phyloP scores from a whole-genome alignment of 2,329 filamentous ascomycete genomes.

The Aschersonia sp. region DNA sequence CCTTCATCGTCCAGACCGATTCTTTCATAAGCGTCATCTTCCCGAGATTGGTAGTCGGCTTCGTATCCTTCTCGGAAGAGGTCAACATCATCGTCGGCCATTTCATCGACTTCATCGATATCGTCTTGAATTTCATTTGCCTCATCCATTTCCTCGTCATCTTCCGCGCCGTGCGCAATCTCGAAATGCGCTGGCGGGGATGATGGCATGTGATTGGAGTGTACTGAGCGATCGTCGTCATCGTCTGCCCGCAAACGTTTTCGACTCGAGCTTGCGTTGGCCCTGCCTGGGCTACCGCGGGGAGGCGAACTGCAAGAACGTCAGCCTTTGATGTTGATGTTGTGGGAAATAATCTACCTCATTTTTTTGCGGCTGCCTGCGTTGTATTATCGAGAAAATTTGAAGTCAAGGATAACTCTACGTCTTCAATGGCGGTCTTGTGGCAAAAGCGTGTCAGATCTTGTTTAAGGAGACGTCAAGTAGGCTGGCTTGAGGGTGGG shows the following conservation, averaged over 20 bases:
- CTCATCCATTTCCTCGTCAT: constrained; percentile 58
- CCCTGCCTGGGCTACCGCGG: constrained; percentile 65
- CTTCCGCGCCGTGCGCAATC: constrained; percentile 52
- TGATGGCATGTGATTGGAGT: constrained; percentile 51
- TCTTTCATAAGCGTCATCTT: constrained; percentile 55
- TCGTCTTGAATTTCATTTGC: constrained; percentile 60
- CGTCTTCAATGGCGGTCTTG: too few species aligned
- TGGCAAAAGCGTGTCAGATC: too few species aligned
- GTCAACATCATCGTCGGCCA: constrained; percentile 69
- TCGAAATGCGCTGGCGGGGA: constrained; percentile 45
- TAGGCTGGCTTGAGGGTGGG: constrained; percentile 5
- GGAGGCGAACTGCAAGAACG: constrained; percentile 56
- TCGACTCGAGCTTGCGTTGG: constrained; percentile 45
- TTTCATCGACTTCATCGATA: constrained; percentile 65
- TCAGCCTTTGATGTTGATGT: background rate
- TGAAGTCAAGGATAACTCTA: too few species aligned
- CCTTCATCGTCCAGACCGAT: constrained; percentile 65
- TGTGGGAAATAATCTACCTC: constrained; percentile 9
- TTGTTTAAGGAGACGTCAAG: constrained; percentile 1
- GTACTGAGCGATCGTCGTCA: constrained; percentile 36
- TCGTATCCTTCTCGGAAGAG: constrained; percentile 62
- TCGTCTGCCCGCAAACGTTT: constrained; percentile 40
- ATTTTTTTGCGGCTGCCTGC: constrained; percentile 3
- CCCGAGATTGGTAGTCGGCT: constrained; percentile 52
- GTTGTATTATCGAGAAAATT: too few species aligned